Conservation (phyloP, 805 yeast species). For the Candida cerambycidarum region DNA sequence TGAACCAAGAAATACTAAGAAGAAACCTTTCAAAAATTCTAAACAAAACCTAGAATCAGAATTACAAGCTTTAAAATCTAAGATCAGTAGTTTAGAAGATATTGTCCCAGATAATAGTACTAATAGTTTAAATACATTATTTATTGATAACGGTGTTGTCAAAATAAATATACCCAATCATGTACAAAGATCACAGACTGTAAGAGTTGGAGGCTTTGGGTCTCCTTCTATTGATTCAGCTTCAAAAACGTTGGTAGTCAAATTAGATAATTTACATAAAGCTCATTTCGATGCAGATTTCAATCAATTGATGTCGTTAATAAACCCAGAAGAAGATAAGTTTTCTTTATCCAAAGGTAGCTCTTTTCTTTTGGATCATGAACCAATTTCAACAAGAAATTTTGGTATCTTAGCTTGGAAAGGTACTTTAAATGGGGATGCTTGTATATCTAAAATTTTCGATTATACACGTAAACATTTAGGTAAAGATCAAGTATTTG, state of each 20-base stretch:
- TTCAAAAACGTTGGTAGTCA: background rate
- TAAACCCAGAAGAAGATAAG: constrained; percentile 1
- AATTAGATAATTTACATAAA: constrained; percentile 6
- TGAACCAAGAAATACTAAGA: constrained; percentile 5
- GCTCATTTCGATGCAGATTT: constrained; percentile 9
- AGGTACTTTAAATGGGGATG: constrained; percentile 8
- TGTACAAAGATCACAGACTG: background rate
- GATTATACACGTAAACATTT: constrained; percentile 4
- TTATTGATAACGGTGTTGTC: constrained; percentile 2
- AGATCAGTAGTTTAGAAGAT: constrained; percentile 10
- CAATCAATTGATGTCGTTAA: constrained; percentile 5
- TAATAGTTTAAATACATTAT: background rate
- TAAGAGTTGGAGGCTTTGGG: constrained; percentile 1
- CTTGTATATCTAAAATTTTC: constrained; percentile 7
- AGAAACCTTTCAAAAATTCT: constrained; percentile 5
- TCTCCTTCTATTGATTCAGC: background rate
- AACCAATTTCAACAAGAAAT: constrained; percentile 8
- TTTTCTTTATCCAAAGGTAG: constrained; percentile 4
- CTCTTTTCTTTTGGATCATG: constrained; percentile 7
- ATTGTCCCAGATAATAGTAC: constrained; percentile 1
- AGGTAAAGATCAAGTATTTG: constrained; percentile 7
- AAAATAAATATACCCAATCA: background rate
- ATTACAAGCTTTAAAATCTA: constrained; percentile 12
- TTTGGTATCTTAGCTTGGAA: constrained; percentile 13
- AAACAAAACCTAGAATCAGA: constrained; percentile 12